A percentile compares a stretch with the other conserved stretches of the same genome.
Evolutionary conservation across 2,329 filamentous ascomycete genomes (phyloP).

Genomic region (Capronia epimyces): DNA sequence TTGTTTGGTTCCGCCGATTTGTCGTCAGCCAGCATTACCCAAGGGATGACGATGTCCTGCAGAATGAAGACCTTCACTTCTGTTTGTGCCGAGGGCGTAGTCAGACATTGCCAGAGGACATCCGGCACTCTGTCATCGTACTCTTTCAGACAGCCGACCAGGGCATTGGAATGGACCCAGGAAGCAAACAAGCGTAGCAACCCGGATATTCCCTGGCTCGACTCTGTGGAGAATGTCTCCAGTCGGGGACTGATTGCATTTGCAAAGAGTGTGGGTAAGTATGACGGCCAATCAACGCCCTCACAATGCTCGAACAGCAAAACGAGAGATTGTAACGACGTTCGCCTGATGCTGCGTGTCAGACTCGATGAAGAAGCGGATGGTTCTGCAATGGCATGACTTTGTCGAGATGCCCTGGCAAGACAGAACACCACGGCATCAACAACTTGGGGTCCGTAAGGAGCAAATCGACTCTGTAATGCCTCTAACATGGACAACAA

Average conservation of each 20-base stretch:
- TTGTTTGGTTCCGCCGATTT: constrained; percentile 54
- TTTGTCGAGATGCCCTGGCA: constrained; percentile 53
- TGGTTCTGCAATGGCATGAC: constrained; percentile 31
- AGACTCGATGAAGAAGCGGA: constrained; percentile 33
- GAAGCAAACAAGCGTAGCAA: constrained; percentile 73
- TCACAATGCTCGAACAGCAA: constrained; percentile 70
- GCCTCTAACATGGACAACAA: constrained; percentile 66
- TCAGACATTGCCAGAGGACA: constrained; percentile 67
- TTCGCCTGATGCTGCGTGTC: constrained; percentile 47
- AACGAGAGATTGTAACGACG: constrained; percentile 74
- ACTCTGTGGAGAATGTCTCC: constrained; percentile 73
- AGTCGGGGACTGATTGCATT: constrained; percentile 74
- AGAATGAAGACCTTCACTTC: constrained; percentile 81
- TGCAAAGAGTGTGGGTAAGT: constrained; percentile 63
- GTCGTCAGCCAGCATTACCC: constrained; percentile 33
- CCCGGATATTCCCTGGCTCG: constrained; percentile 80
- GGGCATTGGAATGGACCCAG: constrained; percentile 66
- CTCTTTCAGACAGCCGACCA: constrained; percentile 63
- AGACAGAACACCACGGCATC: constrained; percentile 78
- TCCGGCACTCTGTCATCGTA: constrained; percentile 57
- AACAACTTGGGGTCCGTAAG: constrained; percentile 64
- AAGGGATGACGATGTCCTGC: constrained; percentile 60
- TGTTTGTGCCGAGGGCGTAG: constrained; percentile 69
- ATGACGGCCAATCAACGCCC: constrained; percentile 65
- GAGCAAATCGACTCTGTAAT: constrained; percentile 65